Conservation (phyloP, 179 eudicot genomes). For the Beta macrorhiza region DNA sequence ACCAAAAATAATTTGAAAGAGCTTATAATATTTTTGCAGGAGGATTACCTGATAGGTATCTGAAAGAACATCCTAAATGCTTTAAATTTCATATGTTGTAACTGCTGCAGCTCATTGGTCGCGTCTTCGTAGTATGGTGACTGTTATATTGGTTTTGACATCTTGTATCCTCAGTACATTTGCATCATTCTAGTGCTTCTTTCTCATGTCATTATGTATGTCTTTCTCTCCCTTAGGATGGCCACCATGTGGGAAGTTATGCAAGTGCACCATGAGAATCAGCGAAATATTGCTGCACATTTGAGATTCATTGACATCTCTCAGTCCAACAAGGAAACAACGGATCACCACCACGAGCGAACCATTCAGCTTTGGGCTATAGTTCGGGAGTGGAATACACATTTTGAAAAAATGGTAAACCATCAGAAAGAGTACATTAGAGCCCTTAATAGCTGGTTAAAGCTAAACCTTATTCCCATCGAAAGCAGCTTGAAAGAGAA, state of each 20-base stretch:
- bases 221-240: conserved; percentile 50
- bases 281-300: conserved; percentile 44
- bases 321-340: conserved; percentile 67
- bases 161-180: neutral
- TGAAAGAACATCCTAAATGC: neutral
- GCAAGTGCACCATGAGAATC: conserved; percentile 56
- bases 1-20: neutral
- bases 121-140: neutral
- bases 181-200: neutral
- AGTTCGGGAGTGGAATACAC: conserved; percentile 64
- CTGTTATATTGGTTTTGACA: neutral
- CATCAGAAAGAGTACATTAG: conserved; percentile 63
- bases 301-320: conserved; percentile 53
- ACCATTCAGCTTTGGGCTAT: conserved; percentile 61
- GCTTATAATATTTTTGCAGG: neutral
- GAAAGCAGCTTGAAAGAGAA: conserved; percentile 80
- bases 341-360: conserved; percentile 54
- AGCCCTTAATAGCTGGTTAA: conserved; percentile 78
- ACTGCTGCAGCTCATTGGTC: neutral
- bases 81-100: neutral
- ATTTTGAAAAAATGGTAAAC: conserved; percentile 60
- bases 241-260: conserved; percentile 83
- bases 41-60: neutral
- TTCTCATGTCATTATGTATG: conserved; percentile 8
- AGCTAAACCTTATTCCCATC: conserved; percentile 74